phyloP scores from a whole-genome alignment of 345 rosid species.

The Euphorbia lathyris region DNA sequence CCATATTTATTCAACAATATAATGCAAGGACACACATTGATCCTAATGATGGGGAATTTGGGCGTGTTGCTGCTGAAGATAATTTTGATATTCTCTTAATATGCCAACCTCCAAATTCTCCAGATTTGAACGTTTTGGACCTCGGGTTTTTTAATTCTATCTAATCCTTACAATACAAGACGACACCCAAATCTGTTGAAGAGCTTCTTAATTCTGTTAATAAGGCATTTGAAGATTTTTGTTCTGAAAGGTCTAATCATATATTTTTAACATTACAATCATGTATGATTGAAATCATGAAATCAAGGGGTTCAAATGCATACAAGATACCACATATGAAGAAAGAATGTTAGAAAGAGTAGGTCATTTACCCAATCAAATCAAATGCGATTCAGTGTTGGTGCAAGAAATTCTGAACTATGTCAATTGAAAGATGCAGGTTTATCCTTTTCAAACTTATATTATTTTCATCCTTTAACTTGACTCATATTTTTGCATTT shows the following conservation, averaged over 20 bases:
- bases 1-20: neutral
- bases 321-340: too few relatives aligned
- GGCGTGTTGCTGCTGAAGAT: neutral
- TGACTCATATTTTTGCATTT: too few relatives aligned
- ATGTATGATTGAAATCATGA: too few relatives aligned
- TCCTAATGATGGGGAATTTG: neutral
- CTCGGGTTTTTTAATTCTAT: neutral
- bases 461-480: too few relatives aligned
- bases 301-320: too few relatives aligned
- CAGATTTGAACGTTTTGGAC: neutral
- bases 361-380: too few relatives aligned
- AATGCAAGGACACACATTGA: neutral
- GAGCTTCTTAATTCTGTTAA: neutral
- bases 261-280: neutral
- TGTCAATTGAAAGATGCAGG: too few relatives aligned
- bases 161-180: neutral
- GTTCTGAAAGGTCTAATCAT: neutral
- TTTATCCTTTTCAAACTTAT: too few relatives aligned
- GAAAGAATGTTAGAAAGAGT: too few relatives aligned
- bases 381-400: too few relatives aligned
- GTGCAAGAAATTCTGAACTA: too few relatives aligned
- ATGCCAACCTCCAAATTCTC: neutral
- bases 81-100: neutral
- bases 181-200: neutral
- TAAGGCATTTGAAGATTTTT: neutral